A percentile compares a stretch with the other conserved stretches of the same genome.
Conservation (phyloP, 2,329 filamentous ascomycete species). For the Pyrenochaeta sp. region DNA sequence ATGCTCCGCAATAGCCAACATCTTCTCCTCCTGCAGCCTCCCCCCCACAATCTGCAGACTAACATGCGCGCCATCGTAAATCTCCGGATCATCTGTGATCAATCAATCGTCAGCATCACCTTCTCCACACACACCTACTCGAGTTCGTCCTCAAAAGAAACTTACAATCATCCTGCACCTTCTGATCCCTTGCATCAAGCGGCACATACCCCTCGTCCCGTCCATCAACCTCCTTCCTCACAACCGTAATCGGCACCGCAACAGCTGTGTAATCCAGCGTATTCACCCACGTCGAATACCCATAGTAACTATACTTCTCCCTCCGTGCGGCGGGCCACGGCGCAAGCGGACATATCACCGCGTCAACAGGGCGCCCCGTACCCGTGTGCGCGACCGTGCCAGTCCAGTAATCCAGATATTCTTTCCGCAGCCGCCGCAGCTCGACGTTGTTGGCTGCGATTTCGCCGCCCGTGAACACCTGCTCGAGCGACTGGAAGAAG, state of each 20-base stretch:
- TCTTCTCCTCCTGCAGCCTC: slow-evolving; percentile 50
- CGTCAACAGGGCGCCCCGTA: slow-evolving; percentile 47
- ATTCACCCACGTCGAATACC: slow-evolving; percentile 42
- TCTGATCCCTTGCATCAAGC: slow-evolving; percentile 35
- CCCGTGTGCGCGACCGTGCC: slow-evolving; percentile 30
- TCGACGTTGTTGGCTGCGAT: slow-evolving; percentile 44
- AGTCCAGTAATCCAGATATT: slow-evolving; percentile 51
- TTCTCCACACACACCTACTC: neutral
- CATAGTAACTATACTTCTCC: slow-evolving; percentile 43
- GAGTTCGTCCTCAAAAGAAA: too few species aligned
- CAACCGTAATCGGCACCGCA: slow-evolving; percentile 43
- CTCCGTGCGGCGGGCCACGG: slow-evolving; percentile 46
- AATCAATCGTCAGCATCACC: slow-evolving; percentile 16
- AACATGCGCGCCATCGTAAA: slow-evolving; percentile 50
- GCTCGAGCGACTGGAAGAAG: slow-evolving; percentile 18
- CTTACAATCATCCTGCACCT: slow-evolving; percentile 39
- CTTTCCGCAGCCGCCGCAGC: slow-evolving; percentile 38
- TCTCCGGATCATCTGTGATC: slow-evolving; percentile 46
- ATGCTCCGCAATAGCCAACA: slow-evolving; percentile 46
- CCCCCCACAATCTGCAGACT: slow-evolving; percentile 47
- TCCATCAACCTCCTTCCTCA: slow-evolving; percentile 37
- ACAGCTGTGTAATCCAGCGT: slow-evolving; percentile 44
- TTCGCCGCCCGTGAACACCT: slow-evolving; percentile 34
- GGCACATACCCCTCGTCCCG: slow-evolving; percentile 32
- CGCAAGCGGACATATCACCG: slow-evolving; percentile 45